Conservation (phyloP, 2,329 filamentous ascomycete species). For the Fusarium drepaniforme region DNA sequence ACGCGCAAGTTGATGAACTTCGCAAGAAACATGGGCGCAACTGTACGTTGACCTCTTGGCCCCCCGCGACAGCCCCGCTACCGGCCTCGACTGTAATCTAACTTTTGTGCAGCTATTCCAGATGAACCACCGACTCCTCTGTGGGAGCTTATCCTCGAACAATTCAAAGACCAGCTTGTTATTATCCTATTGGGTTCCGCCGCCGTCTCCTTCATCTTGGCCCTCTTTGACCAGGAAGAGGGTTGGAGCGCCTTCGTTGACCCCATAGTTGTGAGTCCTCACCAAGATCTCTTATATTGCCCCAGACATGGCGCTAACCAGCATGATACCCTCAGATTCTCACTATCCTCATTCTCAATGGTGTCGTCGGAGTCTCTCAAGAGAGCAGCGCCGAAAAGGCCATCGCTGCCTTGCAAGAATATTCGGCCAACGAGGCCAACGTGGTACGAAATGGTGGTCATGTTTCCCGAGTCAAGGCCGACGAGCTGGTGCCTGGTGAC, state of each 20-base stretch:
- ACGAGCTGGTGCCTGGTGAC: slow-evolving; percentile 95
- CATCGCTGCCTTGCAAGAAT: slow-evolving; percentile 97
- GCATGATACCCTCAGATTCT: slow-evolving; percentile 74
- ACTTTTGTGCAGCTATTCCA: slow-evolving; percentile 62
- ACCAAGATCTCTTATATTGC: neutral
- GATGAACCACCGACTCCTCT: slow-evolving; percentile 96
- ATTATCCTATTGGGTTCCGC: slow-evolving; percentile 94
- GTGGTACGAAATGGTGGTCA: slow-evolving; percentile 85
- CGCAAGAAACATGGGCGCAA: slow-evolving; percentile 74
- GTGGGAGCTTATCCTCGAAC: slow-evolving; percentile 96
- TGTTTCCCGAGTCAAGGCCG: slow-evolving; percentile 88
- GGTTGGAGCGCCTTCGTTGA: slow-evolving; percentile 99
- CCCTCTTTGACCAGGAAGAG: slow-evolving; percentile 91
- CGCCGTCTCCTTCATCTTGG: slow-evolving; percentile 91
- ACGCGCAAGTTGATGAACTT: slow-evolving; percentile 68
- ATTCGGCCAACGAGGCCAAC: slow-evolving; percentile 98
- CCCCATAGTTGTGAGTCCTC: slow-evolving; percentile 83
- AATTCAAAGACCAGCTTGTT: slow-evolving; percentile 99
- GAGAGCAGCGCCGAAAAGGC: slow-evolving; percentile 99
- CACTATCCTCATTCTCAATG: slow-evolving; percentile 96
- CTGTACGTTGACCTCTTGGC: slow-evolving; percentile 59
- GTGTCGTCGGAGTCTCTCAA: slow-evolving; percentile 97
- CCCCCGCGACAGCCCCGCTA: slow-evolving; percentile 24
- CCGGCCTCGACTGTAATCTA: slow-evolving; percentile 17
- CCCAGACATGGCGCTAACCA: slow-evolving; percentile 12